phyloP scores from a whole-genome alignment of 2,329 filamentous ascomycete species.

The Fusarium cyanostomum region DNA sequence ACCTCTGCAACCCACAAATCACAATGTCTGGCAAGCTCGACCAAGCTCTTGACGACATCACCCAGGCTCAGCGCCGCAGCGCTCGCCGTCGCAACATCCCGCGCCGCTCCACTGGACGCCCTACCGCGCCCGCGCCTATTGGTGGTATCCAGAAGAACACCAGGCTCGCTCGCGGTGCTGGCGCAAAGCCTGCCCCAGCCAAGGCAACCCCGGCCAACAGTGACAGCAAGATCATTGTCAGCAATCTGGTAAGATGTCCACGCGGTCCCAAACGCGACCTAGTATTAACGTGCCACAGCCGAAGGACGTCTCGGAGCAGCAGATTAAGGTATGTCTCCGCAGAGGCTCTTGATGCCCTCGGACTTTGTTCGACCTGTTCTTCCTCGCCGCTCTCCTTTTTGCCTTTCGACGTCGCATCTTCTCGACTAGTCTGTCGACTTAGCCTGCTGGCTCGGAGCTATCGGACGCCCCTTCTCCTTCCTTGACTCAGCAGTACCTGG shows the following conservation, averaged over 20 bases:
- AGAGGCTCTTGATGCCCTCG: conserved; percentile 73
- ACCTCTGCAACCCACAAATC: conserved; percentile 37
- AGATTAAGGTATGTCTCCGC: conserved; percentile 99
- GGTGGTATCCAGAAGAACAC: conserved; percentile 87
- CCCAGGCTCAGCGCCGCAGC: conserved; percentile 76
- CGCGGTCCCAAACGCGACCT: background rate
- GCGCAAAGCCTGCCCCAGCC: conserved; percentile 70
- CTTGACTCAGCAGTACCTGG: conserved; percentile 41
- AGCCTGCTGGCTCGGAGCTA: conserved; percentile 37
- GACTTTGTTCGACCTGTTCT: conserved; percentile 73
- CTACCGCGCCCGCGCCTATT: conserved; percentile 73
- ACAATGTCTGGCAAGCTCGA: conserved; percentile 95
- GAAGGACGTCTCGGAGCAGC: conserved; percentile 92
- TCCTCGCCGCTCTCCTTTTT: conserved; percentile 52
- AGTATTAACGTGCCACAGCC: conserved; percentile 72
- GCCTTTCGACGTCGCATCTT: conserved; percentile 43
- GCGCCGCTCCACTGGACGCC: conserved; percentile 61
- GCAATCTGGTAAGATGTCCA: conserved; percentile 82
- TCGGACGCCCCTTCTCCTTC: conserved; percentile 48
- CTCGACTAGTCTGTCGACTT: conserved; percentile 30
- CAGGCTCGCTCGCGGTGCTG: conserved; percentile 66
- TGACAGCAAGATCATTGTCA: conserved; percentile 98
- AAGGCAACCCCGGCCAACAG: conserved; percentile 69
- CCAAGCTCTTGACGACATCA: conserved; percentile 96
- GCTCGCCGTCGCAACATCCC: conserved; percentile 62